Base-by-base conservation (phyloP, 352 stramenopile species). In the Globisporangium barbulae region DNA sequence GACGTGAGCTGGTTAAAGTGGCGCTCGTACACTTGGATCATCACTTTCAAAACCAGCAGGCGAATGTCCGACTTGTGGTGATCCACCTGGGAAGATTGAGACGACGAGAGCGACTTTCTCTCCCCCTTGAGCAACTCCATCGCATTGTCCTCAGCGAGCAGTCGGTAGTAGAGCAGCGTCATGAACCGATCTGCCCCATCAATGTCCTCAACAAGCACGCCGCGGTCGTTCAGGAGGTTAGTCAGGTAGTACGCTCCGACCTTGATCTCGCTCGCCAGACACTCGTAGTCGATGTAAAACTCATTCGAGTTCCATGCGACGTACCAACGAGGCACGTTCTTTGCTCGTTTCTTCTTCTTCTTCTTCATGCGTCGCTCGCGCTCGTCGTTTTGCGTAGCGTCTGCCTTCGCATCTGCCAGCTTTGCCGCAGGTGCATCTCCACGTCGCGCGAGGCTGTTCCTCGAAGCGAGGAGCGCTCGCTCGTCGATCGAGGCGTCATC, bases 271-370 rank as follows among this genome's bases (percentile, higher is more conserved):
- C 75, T 71, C 25, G 77, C 61, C n/a, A 90, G 59, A 52, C 81
- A 91, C 28, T 84, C 73, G 48, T 93, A 95, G 45, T 95, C 85
- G 35, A 94, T 64, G 17, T 72, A 69, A 50, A 95, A 95, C 61
- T 95, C 87, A 54, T 95, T 93, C n/a, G 75, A 84, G 63, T 95
- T 93, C 87, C 87, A 95, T 10, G 79, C 81, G 13, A 95, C 73
- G 65, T 90, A 95, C 87, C 87, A 95, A 2, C 83, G 80, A 8
- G 87, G 87, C 30, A 91, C 69, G 61, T 84, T 76, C 59, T 88
- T 89, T 0, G 79, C 68, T 52, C 72, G 78, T 65, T 85, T 84
- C 69, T 84, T 89, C 63, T 85, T 83, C 64, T 90, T 91, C 55
- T 91, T 91, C 48, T 70, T 71, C 31, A 76, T 49, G 2, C 60